Evolutionary conservation across 192 early-diverging fungal species (phyloP).

Genomic region (Umbelopsis sp.): DNA sequence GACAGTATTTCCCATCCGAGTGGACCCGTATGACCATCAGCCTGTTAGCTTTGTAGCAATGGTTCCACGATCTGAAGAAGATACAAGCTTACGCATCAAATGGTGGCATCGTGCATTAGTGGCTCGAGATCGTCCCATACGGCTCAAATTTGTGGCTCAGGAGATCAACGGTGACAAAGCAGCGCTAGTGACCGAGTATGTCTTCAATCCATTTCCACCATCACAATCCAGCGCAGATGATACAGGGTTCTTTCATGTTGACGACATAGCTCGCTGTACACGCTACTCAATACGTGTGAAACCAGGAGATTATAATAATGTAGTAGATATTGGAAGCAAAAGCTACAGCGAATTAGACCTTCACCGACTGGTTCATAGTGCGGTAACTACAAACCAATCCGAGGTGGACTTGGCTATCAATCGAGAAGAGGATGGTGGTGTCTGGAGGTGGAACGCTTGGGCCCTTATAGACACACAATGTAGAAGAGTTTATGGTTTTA

Average conservation of each 20-base stretch:
- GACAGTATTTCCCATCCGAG: conserved; percentile 35
- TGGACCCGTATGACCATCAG: conserved; percentile 41
- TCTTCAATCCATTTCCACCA: conserved; percentile 35
- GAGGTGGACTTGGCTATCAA: conserved; percentile 39
- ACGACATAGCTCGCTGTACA: conserved; percentile 29
- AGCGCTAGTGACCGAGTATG: conserved; percentile 44
- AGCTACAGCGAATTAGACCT: conserved; percentile 28
- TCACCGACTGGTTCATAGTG: conserved; percentile 46
- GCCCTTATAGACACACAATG: conserved; percentile 49
- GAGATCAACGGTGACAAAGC: conserved; percentile 46
- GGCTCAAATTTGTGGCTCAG: conserved; percentile 42
- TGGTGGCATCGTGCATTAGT: conserved; percentile 50
- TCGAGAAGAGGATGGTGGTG: conserved; percentile 21
- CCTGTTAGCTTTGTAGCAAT: conserved; percentile 38
- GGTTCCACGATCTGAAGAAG: conserved; percentile 39
- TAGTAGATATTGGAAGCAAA: conserved; percentile 31
- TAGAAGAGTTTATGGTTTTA: conserved; percentile 50
- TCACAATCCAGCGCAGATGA: conserved; percentile 36
- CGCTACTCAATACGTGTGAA: conserved; percentile 35
- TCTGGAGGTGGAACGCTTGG: conserved; percentile 44
- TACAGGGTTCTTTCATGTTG: conserved; percentile 44
- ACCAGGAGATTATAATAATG: conserved; percentile 2
- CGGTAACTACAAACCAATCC: conserved; percentile 30
- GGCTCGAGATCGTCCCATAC: conserved; percentile 47
- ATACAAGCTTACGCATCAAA: conserved; percentile 30